Base-by-base conservation (phyloP, 441 rosid species). In the Manihot esculenta region DNA sequence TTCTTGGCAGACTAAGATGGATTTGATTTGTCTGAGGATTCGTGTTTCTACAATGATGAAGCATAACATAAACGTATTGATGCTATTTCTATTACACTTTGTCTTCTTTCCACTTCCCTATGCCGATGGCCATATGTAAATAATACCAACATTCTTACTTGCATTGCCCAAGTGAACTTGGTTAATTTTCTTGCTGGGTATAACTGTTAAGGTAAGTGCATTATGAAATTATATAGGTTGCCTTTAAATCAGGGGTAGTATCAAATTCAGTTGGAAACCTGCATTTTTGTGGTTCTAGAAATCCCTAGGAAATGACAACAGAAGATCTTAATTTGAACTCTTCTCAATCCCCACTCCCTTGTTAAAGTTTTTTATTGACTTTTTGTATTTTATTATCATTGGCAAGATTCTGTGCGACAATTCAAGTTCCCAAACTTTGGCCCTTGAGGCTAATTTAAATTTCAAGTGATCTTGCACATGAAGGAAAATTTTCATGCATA, bases 391-490 rank as follows among this genome's bases (percentile, higher is more conserved):
- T 3, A n/a, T 21, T 62, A 21, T 21, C 20, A 21, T 10, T 58
- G 45, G 50, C n/a, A 17, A 44, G 14, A 8, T 24, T 42, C 24
- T 41, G 17, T 30, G 41, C 35, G 38, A 49, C 20, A 10, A 44
- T 35, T 38, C 0, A 3, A 13, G 24, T 41, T 4, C 21, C 30
- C 14, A 10, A 18, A 50, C 20, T 42, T 17, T 56, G 71, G 53
- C 6, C 50, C 17, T 24, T 42, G 12, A n/a, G 11, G 38, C 27
- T 26, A 49, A 2, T 1, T 42, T 59, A 23, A 35, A 17, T 12
- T 66, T 69, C 58, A 33, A 50, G 21, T 77, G 42, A 12, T 63
- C 62, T 45, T 73, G 6, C 66, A 44, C 10, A 12, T 9, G 13
- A 10, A 57, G 47, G 49, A 48, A 33, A 33, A 61, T 65, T 65